These are phyloP conservation scores for Papiliotrema nemorosa DNA, from an alignment of 1,284 basidiomycete genomes.

Conservation along the genomic window DNA sequence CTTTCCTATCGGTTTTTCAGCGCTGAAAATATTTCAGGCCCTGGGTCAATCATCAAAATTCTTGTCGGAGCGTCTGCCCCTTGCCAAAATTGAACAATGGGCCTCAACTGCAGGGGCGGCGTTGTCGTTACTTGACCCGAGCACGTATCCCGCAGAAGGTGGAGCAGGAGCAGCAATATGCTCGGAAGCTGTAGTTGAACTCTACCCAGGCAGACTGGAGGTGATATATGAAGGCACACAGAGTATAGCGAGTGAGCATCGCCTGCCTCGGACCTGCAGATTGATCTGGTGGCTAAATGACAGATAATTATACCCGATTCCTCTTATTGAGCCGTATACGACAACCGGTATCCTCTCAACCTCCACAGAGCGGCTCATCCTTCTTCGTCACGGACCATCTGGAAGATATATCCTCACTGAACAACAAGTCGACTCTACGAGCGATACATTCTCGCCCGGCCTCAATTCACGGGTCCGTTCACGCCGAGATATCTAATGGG, in stretches of 20 bases:
- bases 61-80: slow-evolving; percentile 29
- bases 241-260: slow-evolving; percentile 35
- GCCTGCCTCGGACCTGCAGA: neutral
- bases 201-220: slow-evolving; percentile 27
- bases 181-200: slow-evolving; percentile 30
- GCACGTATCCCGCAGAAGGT: slow-evolving; percentile 8
- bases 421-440: too few species aligned
- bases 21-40: slow-evolving; percentile 23
- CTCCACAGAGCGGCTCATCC: neutral
- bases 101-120: slow-evolving; percentile 46
- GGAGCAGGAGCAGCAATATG: slow-evolving; percentile 44
- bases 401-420: too few species aligned
- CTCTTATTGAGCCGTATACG: too few species aligned
- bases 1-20: neutral
- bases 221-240: slow-evolving; percentile 42
- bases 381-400: neutral
- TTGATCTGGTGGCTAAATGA: neutral
- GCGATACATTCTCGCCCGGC: neutral
- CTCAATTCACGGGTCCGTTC: neutral
- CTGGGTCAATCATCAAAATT: slow-evolving; percentile 45
- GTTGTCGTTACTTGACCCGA: slow-evolving; percentile 20
- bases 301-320: slow-evolving; percentile 49
- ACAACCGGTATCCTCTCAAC: slow-evolving; percentile 31
- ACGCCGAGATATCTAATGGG: neutral
- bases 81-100: slow-evolving; percentile 26